Percentiles rank a stretch among this genome's conserved stretches.
These are phyloP conservation scores for Neonectria sp. DNA, from an alignment of 2,329 filamentous ascomycete species.

Conservation along the genomic window DNA sequence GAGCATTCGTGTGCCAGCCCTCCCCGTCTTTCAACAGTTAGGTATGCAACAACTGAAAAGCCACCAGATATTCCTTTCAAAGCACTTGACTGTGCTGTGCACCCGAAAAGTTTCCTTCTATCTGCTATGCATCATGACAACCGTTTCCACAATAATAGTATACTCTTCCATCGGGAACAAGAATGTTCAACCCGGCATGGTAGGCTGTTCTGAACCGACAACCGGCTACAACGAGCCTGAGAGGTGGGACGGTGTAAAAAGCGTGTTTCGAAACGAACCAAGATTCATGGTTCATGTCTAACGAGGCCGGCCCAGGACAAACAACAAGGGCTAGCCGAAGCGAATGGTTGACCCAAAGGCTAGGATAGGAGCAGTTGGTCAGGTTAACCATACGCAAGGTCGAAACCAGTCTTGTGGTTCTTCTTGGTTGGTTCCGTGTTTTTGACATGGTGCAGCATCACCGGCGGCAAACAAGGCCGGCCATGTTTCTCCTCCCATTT, in stretches of 20 bases:
- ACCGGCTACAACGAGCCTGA: not conserved
- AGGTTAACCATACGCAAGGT: slow-evolving; percentile 56
- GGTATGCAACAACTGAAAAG: slow-evolving; percentile 27
- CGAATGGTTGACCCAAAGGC: slow-evolving; percentile 23
- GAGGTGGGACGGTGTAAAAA: slow-evolving; percentile 7
- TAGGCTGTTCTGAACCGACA: not conserved
- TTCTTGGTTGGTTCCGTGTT: slow-evolving; percentile 67
- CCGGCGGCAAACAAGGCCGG: slow-evolving; percentile 70
- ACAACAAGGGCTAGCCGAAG: slow-evolving; percentile 21
- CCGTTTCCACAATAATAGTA: slow-evolving; percentile 39
- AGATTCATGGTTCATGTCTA: slow-evolving; percentile 1
- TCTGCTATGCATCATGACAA: slow-evolving; percentile 39
- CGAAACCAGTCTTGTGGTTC: slow-evolving; percentile 57
- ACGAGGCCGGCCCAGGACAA: slow-evolving; percentile 15
- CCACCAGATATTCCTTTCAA: slow-evolving; percentile 34
- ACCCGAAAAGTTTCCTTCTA: slow-evolving; percentile 35
- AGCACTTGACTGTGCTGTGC: slow-evolving; percentile 48
- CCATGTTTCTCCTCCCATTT: slow-evolving; percentile 71
- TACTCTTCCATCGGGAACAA: slow-evolving; percentile 23
- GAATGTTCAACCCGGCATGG: slow-evolving; percentile 4
- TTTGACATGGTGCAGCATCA: slow-evolving; percentile 74
- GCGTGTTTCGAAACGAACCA: slow-evolving; percentile 8
- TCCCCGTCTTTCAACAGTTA: slow-evolving; percentile 12
- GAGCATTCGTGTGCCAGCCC: not conserved
- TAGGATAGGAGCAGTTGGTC: slow-evolving; percentile 5